Base-by-base conservation (phyloP, 2,329 filamentous ascomycete genomes). In the Zymoseptoria passerinii region DNA sequence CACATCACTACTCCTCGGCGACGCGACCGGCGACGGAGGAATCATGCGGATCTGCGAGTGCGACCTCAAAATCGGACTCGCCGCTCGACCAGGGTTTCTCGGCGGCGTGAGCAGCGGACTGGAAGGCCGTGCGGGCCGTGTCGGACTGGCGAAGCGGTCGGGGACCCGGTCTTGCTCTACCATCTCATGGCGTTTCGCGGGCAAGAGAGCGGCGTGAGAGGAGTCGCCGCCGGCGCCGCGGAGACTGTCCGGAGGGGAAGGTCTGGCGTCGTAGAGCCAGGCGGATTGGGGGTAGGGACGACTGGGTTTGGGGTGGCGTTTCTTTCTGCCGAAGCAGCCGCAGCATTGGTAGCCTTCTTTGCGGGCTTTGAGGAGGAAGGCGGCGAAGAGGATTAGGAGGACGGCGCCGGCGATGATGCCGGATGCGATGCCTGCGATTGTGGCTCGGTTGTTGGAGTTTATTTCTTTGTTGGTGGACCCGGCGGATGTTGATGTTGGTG, bases 241-340 rank as follows among this genome's bases (percentile, higher is more conserved):
- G 13, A 44, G 35, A 44, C 35, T 44, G n/a, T 58, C 51, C 7
- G 61, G 63, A 4, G 63, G 65, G n/a, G 63, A 61, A 13, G 61
- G 59, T 4, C 61, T 28, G 16, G 65, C 64, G 27, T 67, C 65
- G 58, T 67, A 67, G 4, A 67, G 58, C 62, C 63, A 67, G 20
- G 65, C 65, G 54, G 63, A 57, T 55, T 67, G 61, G 1, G 65
- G 65, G 28, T 67, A 67, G 28, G 54, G 55, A 40, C 55, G 55
- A 10, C 48, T 50, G 5, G 63, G 60, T 50, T 54, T 52, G 48
- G 59, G 55, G 61, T 57, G 19, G 54, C 44, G 28, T 59, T 44
- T 53, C 64, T 65, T 23, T n/a, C n/a, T 44, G 35, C 35, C 35
- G 35, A 13, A 44, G 35, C 35, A 44, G 35, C 35, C 13, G 35